Base-by-base conservation (phyloP, 2,329 filamentous ascomycete genomes). In the Cadophora sp. region DNA sequence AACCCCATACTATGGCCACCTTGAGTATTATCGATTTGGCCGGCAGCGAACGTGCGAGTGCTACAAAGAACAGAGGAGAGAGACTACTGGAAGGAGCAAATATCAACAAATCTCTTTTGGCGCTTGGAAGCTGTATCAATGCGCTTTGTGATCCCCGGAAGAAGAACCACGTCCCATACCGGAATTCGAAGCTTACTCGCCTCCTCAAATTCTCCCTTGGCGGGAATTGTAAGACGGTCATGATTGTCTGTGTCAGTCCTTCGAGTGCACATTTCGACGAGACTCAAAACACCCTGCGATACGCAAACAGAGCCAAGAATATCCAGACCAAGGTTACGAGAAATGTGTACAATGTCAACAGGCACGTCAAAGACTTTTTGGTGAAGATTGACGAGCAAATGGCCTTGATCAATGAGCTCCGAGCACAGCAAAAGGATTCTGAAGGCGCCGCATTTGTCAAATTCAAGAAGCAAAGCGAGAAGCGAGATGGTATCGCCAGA, bases 361-460 rank as follows among this genome's bases (percentile, higher is more conserved):
- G 96, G 69, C 96, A 99, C 80, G 96, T 99, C 76, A 99, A 99
- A 83, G 96, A 99, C 80, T 99, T 97, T 81, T 81, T 99, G 78
- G 96, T 97, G 83, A 98, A 98, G 85, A 99, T 99, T 75, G 95
- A 99, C 77, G 96, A 99, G 81, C 95, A 99, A 78, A 94, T 97
- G 85, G 91, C 89, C n/a, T 81, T 97, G 76, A 99, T 99, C 79
- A 97, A 97, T 73, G 94, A 98, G 78, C 87, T 99, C 64, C 94
- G 96, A 81, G 91, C 91, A 30, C 93, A 97, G 78, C 93, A 97
- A 77, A 96, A 94, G 78, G 92, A 98, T 65, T 90, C 90, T 4
- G 96, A 98, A 76, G 87, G 86, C 45, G 83, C 89, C 3, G 94
- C 93, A 59, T 95, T 95, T 73, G 84, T 87, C 73, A 98, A 98